Evolutionary conservation across 768 basidiomycete species (phyloP).

Genomic region (Russula vinacea): DNA sequence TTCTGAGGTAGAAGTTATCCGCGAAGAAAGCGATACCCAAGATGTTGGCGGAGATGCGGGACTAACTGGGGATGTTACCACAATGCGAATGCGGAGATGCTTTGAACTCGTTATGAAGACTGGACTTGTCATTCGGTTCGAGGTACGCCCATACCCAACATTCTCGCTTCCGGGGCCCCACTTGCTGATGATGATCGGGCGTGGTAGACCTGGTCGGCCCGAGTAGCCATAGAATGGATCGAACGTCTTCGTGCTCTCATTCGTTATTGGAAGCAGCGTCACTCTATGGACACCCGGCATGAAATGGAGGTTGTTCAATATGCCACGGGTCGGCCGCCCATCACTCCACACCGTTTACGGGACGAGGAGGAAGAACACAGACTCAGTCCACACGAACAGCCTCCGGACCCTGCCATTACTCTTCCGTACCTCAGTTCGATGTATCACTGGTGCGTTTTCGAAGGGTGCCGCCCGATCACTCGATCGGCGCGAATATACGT

Average conservation of each 20-base stretch:
- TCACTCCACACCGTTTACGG: slow-evolving; percentile 55
- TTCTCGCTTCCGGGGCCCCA: not conserved
- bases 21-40: slow-evolving; percentile 50
- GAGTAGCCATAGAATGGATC: slow-evolving; percentile 82
- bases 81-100: slow-evolving; percentile 56
- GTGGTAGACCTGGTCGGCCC: slow-evolving; percentile 60
- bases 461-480: slow-evolving; percentile 72
- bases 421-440: slow-evolving; percentile 58
- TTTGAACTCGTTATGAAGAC: slow-evolving; percentile 75
- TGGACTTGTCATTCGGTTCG: slow-evolving; percentile 69
- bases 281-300: slow-evolving; percentile 68
- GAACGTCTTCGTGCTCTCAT: slow-evolving; percentile 65
- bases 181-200: slow-evolving; percentile 4
- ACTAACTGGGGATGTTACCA: slow-evolving; percentile 42
- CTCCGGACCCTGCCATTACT: slow-evolving; percentile 48
- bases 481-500: slow-evolving; percentile 72
- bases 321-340: slow-evolving; percentile 47
- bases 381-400: slow-evolving; percentile 48
- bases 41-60: slow-evolving; percentile 66
- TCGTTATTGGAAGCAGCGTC: slow-evolving; percentile 75
- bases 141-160: slow-evolving; percentile 49
- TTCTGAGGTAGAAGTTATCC: slow-evolving; percentile 33
- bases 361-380: slow-evolving; percentile 40
- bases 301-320: slow-evolving; percentile 76
- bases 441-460: slow-evolving; percentile 86